Conservation (phyloP, 2,329 filamentous ascomycete genomes). For the Scedosporium apiospermum region DNA sequence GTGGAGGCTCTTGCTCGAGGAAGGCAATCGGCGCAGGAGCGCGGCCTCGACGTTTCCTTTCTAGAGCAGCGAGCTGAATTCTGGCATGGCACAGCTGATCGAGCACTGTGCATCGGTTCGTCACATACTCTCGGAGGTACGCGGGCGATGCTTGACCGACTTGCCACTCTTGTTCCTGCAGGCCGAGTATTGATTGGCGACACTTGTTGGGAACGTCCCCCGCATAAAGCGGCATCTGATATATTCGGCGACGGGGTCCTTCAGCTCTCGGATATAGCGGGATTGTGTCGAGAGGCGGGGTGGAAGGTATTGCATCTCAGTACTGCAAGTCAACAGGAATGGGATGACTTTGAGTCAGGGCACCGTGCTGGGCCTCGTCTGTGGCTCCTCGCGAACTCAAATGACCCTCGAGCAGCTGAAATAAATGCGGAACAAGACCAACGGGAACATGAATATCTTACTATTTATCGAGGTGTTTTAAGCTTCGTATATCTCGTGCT, state of each 20-base stretch:
- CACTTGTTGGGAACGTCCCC: constrained; percentile 10
- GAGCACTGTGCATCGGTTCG: constrained; percentile 12
- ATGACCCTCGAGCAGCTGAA: neutral
- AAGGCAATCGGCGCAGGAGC: neutral
- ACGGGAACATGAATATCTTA: constrained; percentile 7
- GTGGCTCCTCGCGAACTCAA: constrained; percentile 7
- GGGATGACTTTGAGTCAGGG: constrained; percentile 11
- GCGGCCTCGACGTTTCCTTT: neutral
- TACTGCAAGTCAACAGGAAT: constrained; percentile 9
- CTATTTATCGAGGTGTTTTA: constrained; percentile 6
- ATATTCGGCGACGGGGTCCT: constrained; percentile 7
- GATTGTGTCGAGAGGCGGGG: constrained; percentile 8
- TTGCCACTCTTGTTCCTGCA: constrained; percentile 7
- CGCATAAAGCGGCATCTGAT: neutral
- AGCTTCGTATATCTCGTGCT: constrained; percentile 9
- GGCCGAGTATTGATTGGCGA: constrained; percentile 11
- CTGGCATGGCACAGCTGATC: neutral
- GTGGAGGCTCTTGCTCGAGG: constrained; percentile 4
- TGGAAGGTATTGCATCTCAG: constrained; percentile 10
- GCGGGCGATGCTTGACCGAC: constrained; percentile 6
- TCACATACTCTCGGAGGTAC: constrained; percentile 11
- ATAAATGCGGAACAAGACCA: constrained; percentile 2
- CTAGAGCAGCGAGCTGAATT: constrained; percentile 1
- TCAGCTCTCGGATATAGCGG: constrained; percentile 3
- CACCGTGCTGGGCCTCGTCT: constrained; percentile 8